Evolutionary conservation across 2,329 filamentous ascomycete genomes (phyloP), one percentile per base, ranked within the genome.

Genomic region (Colletotrichum spinosum): DNA sequence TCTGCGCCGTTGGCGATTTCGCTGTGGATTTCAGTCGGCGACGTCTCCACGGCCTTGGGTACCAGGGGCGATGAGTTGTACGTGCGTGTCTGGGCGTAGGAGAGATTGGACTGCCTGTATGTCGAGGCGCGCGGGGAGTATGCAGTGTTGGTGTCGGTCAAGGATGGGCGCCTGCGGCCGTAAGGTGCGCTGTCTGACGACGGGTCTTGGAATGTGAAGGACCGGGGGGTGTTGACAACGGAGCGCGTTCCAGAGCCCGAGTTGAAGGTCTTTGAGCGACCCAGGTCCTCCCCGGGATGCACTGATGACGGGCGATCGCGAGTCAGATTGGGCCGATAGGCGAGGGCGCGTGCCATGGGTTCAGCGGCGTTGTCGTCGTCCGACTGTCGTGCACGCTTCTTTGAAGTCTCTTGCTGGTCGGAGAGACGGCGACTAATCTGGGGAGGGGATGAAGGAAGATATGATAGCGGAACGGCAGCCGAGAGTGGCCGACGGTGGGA

Each of bases 41-140:
- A 75, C 7, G 71, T 44, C 38, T 84, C 82, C 34, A 73, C 69
- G 13, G 79, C 70, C 51, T 81, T 81, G 8, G 82, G 81, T 9
- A 84, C 86, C 54, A 90, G 77, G 2, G 88, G 88, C 2, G 88
- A 90, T 2, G 88, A 88, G 73, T 85, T 86, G 70, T 86, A 88
- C 0, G 80, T 79, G 13, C 82, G 79, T 34, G 78, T 71, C 51
- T 80, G 77, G n/a, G 73, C 77, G 49, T 79, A 75, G 5, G 78
- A 72, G 10, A 78, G 69, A 41, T 72, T 77, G 17, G 73, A 60
- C 17, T 77, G 76, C 70, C 84, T 85, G 65, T 82, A 79, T 0
- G 80, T 78, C 2, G 82, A 74, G 17, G 79, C 74, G 34, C 85
- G 81, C n/a, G 77, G 74, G 9, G 79, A 75, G 7, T 77, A 68